Percentiles rank a stretch among this genome's conserved stretches.
These are phyloP conservation scores for Coemansia sp. DNA, from an alignment of 192 early-diverging fungal species.

Conservation along the genomic window DNA sequence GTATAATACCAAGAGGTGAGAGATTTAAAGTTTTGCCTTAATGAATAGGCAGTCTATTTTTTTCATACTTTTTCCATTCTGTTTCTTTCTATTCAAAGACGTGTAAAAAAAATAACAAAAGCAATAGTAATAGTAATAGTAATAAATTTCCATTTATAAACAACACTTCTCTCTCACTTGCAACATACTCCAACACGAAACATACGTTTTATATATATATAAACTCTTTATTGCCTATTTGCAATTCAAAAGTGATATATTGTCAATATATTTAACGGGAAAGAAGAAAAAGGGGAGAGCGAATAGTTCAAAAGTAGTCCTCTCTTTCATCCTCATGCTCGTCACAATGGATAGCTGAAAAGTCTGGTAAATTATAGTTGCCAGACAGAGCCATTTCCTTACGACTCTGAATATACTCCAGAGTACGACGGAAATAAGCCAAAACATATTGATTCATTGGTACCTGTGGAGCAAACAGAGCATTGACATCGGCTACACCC, in stretches of 20 bases:
- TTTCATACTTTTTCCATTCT: too few relatives aligned
- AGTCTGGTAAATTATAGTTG: slow-evolving; percentile 37
- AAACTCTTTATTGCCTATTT: too few relatives aligned
- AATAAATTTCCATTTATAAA: slow-evolving; percentile 3
- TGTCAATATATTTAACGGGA: too few relatives aligned
- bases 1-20: slow-evolving; percentile 35
- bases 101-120: too few relatives aligned
- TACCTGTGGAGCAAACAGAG: slow-evolving; percentile 59
- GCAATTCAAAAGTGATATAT: not conserved
- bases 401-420: slow-evolving; percentile 59
- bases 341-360: slow-evolving; percentile 48
- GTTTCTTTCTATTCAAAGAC: too few relatives aligned
- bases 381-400: slow-evolving; percentile 45
- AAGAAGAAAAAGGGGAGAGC: too few relatives aligned
- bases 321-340: slow-evolving; percentile 14
- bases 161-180: not conserved
- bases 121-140: too few relatives aligned
- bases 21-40: too few relatives aligned
- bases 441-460: slow-evolving; percentile 64
- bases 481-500: slow-evolving; percentile 54
- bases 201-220: too few relatives aligned
- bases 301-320: slow-evolving; percentile 6
- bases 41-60: too few relatives aligned
- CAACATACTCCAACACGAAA: too few relatives aligned
- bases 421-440: slow-evolving; percentile 66